Evolutionary conservation across 1,284 basidiomycete species (phyloP), one percentile per base, ranked within the genome.

Genomic region (Trichosporon asahii): DNA sequence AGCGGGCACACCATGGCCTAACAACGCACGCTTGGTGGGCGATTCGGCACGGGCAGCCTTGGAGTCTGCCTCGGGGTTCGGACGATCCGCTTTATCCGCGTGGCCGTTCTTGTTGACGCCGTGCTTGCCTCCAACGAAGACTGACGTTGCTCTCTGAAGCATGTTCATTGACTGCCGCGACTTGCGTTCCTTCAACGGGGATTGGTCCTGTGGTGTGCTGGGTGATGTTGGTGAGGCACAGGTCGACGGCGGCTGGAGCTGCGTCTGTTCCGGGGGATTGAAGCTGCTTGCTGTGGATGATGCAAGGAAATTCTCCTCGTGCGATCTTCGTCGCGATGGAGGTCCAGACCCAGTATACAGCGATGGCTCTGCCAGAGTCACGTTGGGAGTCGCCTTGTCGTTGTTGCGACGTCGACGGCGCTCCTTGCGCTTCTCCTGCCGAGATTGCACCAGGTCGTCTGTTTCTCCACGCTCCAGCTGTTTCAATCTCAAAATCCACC

Each of bases 401-500:
- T 68, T 67, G 66, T 12, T 64, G 14, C 72, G 73, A 70, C 27
- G 75, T 75, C 9, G 78, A 76, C 74, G 75, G 68, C 79, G 37
- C 67, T 79, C 73, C 37, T 72, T 68, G 46, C 75, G 70, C 55
- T 71, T 70, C 23, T 74, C 75, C 31, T 74, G 68, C 35, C 76
- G 70, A 1, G 76, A 77, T n/a, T 72, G 68, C 8, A 80, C 73
- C 2, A 76, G 75, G 25, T 80, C 78, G 46, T 83, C 79, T 46
- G 76, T 80, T 75, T 84, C 79, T n/a, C 82, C 79, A 25, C 78
- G 78, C 71, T 80, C 81, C 64, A 79, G 84, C 69, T 87, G 88
- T 77, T 88, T 90, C 80, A 92, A 90, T 9, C 91, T 90, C 65
- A 99, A 85, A 87, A 98, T 92, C 97, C 97, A 99, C 96, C 96